A percentile compares a stretch with the other conserved stretches of the same genome.
Conservation (phyloP, 2,329 filamentous ascomycete genomes). For the Lecanosticta acicola region DNA sequence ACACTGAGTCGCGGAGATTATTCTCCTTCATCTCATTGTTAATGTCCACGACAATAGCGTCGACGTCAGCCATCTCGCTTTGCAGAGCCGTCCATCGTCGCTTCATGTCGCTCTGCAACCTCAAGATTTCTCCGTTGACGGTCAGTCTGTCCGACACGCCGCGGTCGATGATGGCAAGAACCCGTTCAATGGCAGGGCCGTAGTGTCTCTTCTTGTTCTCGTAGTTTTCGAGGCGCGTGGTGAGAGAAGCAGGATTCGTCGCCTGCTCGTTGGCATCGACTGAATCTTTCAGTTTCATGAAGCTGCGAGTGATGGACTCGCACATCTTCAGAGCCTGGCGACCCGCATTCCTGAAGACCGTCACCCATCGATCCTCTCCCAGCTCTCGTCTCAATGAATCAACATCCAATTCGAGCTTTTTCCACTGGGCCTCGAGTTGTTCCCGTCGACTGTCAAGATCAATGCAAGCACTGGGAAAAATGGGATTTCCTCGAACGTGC, state of each 20-base stretch:
- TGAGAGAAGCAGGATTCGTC: slow-evolving; percentile 62
- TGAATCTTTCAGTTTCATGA: slow-evolving; percentile 72
- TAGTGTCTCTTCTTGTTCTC: slow-evolving; percentile 95
- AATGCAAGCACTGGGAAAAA: slow-evolving; percentile 86
- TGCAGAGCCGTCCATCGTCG: slow-evolving; percentile 74
- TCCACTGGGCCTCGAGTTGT: slow-evolving; percentile 77
- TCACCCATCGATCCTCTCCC: slow-evolving; percentile 91
- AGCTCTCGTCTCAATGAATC: slow-evolving; percentile 84
- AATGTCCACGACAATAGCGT: slow-evolving; percentile 68
- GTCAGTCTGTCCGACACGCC: slow-evolving; percentile 94
- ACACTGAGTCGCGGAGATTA: slow-evolving; percentile 84
- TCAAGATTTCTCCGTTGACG: slow-evolving; percentile 89
- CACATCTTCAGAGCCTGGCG: slow-evolving; percentile 94
- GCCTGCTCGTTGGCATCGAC: slow-evolving; percentile 70
- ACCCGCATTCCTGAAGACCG: slow-evolving; percentile 89
- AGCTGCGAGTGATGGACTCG: slow-evolving; percentile 84
- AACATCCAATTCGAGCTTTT: slow-evolving; percentile 81
- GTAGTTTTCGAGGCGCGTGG: slow-evolving; percentile 85
- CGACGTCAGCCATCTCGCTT: slow-evolving; percentile 70
- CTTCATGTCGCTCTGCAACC: slow-evolving; percentile 79
- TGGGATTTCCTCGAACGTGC: slow-evolving; percentile 64
- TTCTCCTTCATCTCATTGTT: slow-evolving; percentile 53
- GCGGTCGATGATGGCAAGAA: slow-evolving; percentile 87
- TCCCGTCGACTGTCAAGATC: slow-evolving; percentile 73
- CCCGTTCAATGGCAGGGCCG: slow-evolving; percentile 83